Percentiles rank a stretch among this genome's conserved stretches.
These are phyloP conservation scores for Scheffersomyces quercinus DNA, from an alignment of 1,139 yeast species.

Conservation along the genomic window DNA sequence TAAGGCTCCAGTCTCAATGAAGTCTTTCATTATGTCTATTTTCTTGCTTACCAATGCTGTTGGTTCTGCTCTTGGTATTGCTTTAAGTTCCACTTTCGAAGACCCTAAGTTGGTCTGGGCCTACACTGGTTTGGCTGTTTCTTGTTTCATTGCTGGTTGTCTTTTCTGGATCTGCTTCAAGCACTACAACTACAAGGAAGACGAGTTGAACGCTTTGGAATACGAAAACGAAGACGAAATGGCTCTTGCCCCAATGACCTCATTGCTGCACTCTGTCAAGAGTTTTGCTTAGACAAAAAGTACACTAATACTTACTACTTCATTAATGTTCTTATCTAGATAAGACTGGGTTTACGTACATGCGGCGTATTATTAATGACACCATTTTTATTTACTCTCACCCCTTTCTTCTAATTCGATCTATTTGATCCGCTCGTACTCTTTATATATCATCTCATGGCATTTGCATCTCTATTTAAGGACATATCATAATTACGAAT, in stretches of 20 bases:
- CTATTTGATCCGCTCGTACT: no score
- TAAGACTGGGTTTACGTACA: no score
- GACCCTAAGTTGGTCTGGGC: slow-evolving; percentile 73
- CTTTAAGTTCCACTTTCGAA: slow-evolving; percentile 62
- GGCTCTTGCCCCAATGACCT: slow-evolving; percentile 13
- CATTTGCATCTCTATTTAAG: no score
- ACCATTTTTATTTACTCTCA: no score
- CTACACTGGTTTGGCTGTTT: slow-evolving; percentile 60
- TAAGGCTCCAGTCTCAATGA: slow-evolving; percentile 66
- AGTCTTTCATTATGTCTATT: slow-evolving; percentile 64
- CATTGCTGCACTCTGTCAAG: slow-evolving; percentile 14
- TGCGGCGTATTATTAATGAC: no score
- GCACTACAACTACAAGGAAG: slow-evolving; percentile 59
- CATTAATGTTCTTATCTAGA: background rate
- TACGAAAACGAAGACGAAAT: slow-evolving; percentile 15
- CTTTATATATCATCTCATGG: no score
- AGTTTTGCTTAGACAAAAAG: slow-evolving; percentile 11
- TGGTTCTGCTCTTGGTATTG: slow-evolving; percentile 75
- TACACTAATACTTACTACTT: background rate
- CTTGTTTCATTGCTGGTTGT: slow-evolving; percentile 60
- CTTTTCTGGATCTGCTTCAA: slow-evolving; percentile 64
- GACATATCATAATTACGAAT: no score
- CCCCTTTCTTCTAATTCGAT: no score
- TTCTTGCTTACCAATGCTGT: slow-evolving; percentile 62
- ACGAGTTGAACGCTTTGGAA: slow-evolving; percentile 60